phyloP scores from a whole-genome alignment of 306 rosid species.

The Spatholobus suberectus region DNA sequence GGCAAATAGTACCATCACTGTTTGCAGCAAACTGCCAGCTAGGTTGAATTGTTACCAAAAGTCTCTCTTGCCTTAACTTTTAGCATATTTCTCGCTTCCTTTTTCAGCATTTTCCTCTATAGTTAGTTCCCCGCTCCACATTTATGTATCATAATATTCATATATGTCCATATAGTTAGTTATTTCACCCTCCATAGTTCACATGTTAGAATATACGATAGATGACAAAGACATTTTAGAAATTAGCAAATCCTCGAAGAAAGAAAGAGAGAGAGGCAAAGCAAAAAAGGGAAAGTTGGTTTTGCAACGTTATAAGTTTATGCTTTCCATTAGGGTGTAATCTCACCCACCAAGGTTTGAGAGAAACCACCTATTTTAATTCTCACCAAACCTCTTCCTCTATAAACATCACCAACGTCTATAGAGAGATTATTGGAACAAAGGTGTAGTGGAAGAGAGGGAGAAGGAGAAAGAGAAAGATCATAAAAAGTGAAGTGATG shows the following conservation, averaged over 20 bases:
- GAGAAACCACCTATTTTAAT: slow-evolving; percentile 7
- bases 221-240: slow-evolving; percentile 17
- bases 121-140: not conserved
- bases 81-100: slow-evolving; percentile 28
- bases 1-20: slow-evolving; percentile 50
- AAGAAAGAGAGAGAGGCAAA: slow-evolving; percentile 12
- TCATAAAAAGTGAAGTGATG: slow-evolving; percentile 45
- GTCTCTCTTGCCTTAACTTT: slow-evolving; percentile 32
- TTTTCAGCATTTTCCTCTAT: slow-evolving; percentile 22
- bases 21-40: slow-evolving; percentile 40
- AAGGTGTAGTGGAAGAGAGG: not conserved
- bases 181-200: slow-evolving; percentile 2
- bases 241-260: slow-evolving; percentile 5
- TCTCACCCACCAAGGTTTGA: not conserved
- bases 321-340: slow-evolving; percentile 10
- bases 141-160: not conserved
- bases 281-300: slow-evolving; percentile 46
- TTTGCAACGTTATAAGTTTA: slow-evolving; percentile 30
- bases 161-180: not conserved
- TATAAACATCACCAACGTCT: slow-evolving; percentile 31
- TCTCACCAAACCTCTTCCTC: slow-evolving; percentile 17
- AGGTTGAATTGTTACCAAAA: slow-evolving; percentile 13
- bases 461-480: not conserved
- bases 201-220: slow-evolving; percentile 1
- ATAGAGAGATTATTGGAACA: not conserved